Evolutionary conservation across 352 stramenopile genomes (phyloP).

Genomic region (Phytophthora constricta): DNA sequence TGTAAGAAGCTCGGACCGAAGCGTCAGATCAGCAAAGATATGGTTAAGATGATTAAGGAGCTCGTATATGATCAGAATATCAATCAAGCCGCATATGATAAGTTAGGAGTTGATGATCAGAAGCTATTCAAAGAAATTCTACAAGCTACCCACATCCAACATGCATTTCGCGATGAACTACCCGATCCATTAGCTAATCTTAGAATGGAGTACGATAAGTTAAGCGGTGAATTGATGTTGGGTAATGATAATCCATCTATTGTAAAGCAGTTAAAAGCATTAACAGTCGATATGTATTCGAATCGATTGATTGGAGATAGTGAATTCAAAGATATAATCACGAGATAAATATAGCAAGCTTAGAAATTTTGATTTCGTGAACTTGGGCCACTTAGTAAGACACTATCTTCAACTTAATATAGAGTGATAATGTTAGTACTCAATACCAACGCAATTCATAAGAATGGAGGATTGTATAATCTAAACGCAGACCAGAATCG

Average conservation of each 20-base stretch:
- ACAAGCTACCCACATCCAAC: slow-evolving; percentile 10
- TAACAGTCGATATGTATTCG: slow-evolving; percentile 16
- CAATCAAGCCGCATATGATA: slow-evolving; percentile 13
- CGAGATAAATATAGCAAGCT: slow-evolving; percentile 5
- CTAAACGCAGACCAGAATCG: slow-evolving; percentile 16
- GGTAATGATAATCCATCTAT: slow-evolving; percentile 23
- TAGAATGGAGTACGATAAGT: slow-evolving; percentile 16
- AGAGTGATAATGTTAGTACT: slow-evolving; percentile 6
- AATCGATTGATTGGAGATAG: slow-evolving; percentile 11
- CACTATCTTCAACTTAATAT: neutral
- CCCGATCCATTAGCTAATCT: slow-evolving; percentile 7
- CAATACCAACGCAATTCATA: neutral
- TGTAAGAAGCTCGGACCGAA: slow-evolving; percentile 10
- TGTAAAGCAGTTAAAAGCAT: slow-evolving; percentile 8
- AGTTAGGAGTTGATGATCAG: slow-evolving; percentile 11
- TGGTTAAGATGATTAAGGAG: slow-evolving; percentile 16
- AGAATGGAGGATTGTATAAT: slow-evolving; percentile 8
- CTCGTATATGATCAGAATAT: slow-evolving; percentile 11
- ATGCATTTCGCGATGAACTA: slow-evolving; percentile 17
- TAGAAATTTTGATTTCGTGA: too few species aligned
- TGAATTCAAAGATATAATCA: slow-evolving; percentile 25
- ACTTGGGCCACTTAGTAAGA: too few species aligned
- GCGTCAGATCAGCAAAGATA: slow-evolving; percentile 14
- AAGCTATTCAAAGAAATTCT: slow-evolving; percentile 23
- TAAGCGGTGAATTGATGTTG: slow-evolving; percentile 9